A percentile compares a stretch with the other conserved stretches of the same genome.
These are phyloP conservation scores for Cercis canadensis DNA, from an alignment of 306 rosid species.

Conservation along the genomic window DNA sequence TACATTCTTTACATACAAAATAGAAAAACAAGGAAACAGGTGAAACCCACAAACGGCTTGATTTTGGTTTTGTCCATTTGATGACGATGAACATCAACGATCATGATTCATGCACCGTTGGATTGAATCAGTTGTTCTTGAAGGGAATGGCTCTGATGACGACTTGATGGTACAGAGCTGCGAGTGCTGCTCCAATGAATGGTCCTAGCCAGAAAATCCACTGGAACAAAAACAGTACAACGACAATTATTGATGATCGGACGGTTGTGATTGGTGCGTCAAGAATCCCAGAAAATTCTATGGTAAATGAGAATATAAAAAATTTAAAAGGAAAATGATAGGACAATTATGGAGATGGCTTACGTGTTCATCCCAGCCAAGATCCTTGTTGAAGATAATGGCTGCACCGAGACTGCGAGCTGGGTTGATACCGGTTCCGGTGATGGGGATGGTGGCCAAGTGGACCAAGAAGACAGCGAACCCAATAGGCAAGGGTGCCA, in stretches of 20 bases:
- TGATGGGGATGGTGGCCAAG: slow-evolving; percentile 61
- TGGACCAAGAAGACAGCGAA: slow-evolving; percentile 63
- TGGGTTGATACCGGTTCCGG: slow-evolving; percentile 64
- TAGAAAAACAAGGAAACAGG: slow-evolving; percentile 15
- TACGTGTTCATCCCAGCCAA: slow-evolving; percentile 60
- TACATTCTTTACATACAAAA: slow-evolving; percentile 48
- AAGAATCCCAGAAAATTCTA: too few species aligned
- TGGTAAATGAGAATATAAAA: too few species aligned
- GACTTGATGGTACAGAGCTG: slow-evolving; percentile 55
- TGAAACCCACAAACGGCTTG: slow-evolving; percentile 38
- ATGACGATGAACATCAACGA: background rate
- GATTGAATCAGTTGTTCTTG: slow-evolving; percentile 50
- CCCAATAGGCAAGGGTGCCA: slow-evolving; percentile 63
- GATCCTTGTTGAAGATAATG: slow-evolving; percentile 56
- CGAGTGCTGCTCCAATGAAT: slow-evolving; percentile 59
- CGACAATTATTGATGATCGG: background rate
- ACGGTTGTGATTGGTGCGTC: background rate
- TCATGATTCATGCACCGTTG: slow-evolving; percentile 7
- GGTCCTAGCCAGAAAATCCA: slow-evolving; percentile 70
- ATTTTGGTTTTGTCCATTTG: slow-evolving; percentile 9
- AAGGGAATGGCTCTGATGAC: slow-evolving; percentile 66
- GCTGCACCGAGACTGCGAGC: slow-evolving; percentile 65
- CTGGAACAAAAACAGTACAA: slow-evolving; percentile 21
- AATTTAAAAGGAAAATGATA: too few species aligned
- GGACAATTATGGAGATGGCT: background rate